Percentiles rank a stretch among this genome's conserved stretches.
Evolutionary conservation across 177 flowering plant species (phyloP).

Genomic region (Vitis hybrid): DNA sequence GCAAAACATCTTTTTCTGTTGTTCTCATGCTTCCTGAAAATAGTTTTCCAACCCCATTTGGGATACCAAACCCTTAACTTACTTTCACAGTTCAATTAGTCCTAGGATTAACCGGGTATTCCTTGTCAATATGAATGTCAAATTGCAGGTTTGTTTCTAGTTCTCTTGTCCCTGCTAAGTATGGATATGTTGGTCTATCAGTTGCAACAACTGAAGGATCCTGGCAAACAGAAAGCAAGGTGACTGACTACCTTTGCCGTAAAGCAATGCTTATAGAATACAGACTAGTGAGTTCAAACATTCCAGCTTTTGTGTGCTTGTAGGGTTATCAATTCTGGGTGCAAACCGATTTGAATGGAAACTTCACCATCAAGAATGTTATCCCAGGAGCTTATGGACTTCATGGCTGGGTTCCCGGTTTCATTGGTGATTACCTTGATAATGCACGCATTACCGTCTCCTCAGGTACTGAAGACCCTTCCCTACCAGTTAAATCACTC

Average conservation of each 20-base stretch:
- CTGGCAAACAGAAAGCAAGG: slow-evolving; percentile 71
- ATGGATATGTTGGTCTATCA: slow-evolving; percentile 53
- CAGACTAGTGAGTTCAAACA: not conserved
- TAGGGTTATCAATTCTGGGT: slow-evolving; percentile 65
- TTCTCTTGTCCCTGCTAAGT: slow-evolving; percentile 37
- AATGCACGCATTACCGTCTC: slow-evolving; percentile 29
- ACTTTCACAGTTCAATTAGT: not conserved
- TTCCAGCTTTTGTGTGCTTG: not conserved
- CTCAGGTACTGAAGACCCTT: slow-evolving; percentile 25
- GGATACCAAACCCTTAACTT: too few species aligned
- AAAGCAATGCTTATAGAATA: not conserved
- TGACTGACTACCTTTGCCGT: slow-evolving; percentile 5
- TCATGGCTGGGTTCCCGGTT: slow-evolving; percentile 59
- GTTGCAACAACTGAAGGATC: slow-evolving; percentile 42
- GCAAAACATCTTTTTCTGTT: not conserved
- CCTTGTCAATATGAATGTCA: not conserved
- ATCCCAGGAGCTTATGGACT: slow-evolving; percentile 49
- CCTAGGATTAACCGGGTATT: not conserved
- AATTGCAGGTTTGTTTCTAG: slow-evolving; percentile 35
- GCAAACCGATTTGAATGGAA: slow-evolving; percentile 42
- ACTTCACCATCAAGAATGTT: slow-evolving; percentile 43
- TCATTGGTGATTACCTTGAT: slow-evolving; percentile 45
- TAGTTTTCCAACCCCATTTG: too few species aligned
- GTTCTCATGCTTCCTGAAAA: not conserved
- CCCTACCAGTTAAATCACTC: too few species aligned